Percentiles rank a stretch among this genome's conserved stretches.
Evolutionary conservation across 2,329 filamentous ascomycete species (phyloP).

Genomic region (Hypoxylon sp.): DNA sequence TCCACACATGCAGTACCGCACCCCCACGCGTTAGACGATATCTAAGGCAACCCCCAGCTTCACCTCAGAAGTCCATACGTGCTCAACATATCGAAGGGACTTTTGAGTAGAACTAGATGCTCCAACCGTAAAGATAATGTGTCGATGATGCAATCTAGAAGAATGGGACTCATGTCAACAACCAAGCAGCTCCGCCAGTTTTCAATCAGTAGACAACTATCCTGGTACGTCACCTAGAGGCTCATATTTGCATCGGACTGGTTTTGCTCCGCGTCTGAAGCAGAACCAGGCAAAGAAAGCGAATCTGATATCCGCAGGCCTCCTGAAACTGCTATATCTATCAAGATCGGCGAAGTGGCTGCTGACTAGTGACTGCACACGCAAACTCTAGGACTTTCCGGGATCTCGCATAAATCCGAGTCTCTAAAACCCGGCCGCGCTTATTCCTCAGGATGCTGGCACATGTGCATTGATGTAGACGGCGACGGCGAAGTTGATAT

Average conservation of each 20-base stretch:
- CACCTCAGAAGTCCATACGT: not conserved
- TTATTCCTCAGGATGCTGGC: not conserved
- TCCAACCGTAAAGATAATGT: not conserved
- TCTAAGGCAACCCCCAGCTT: not conserved
- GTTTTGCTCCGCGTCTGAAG: not conserved
- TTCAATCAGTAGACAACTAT: not conserved
- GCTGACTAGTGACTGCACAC: not conserved
- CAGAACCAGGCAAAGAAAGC: not conserved
- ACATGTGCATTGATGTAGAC: not conserved
- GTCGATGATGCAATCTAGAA: not conserved
- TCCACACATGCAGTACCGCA: not conserved
- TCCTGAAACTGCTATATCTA: not conserved
- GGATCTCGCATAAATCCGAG: not conserved
- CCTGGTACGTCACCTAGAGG: not conserved
- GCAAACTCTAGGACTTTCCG: not conserved
- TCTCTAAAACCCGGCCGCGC: not conserved
- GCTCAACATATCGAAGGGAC: too few relatives aligned
- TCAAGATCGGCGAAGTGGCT: conserved; percentile 1
- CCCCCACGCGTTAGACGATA: not conserved
- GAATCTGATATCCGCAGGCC: not conserved
- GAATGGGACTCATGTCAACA: not conserved
- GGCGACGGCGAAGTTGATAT: not conserved
- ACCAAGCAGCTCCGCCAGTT: not conserved
- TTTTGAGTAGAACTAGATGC: not conserved
- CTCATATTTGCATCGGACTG: not conserved